These are phyloP conservation scores for Candida lessepsii DNA, from an alignment of 805 yeast species.

Conservation along the genomic window DNA sequence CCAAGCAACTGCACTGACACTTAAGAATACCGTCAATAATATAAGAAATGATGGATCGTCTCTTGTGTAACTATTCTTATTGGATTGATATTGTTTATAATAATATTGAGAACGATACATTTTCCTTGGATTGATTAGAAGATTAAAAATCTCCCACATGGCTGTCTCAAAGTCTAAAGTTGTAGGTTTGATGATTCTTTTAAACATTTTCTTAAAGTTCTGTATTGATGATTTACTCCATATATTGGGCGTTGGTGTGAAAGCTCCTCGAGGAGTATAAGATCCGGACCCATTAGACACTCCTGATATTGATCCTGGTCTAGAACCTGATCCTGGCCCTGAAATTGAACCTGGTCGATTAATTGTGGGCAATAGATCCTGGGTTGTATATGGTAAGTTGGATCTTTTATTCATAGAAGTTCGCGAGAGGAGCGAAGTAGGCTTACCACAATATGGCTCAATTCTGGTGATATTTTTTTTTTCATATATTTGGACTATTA, in stretches of 20 bases:
- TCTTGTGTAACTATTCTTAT: slow-evolving; percentile 64
- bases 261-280: background rate
- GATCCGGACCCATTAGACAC: slow-evolving; percentile 5
- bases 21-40: slow-evolving; percentile 62
- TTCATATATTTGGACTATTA: too few relatives aligned
- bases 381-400: slow-evolving; percentile 42
- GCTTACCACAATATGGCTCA: background rate
- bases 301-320: slow-evolving; percentile 23
- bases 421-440: slow-evolving; percentile 3
- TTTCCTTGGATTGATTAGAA: slow-evolving; percentile 72
- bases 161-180: slow-evolving; percentile 92
- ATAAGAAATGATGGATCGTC: slow-evolving; percentile 91
- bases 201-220: slow-evolving; percentile 30
- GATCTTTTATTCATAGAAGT: slow-evolving; percentile 34
- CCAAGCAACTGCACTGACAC: slow-evolving; percentile 84
- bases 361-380: slow-evolving; percentile 39
- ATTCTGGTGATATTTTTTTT: too few relatives aligned
- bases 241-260: slow-evolving; percentile 5
- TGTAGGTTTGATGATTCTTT: slow-evolving; percentile 58
- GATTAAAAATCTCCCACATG: slow-evolving; percentile 80
- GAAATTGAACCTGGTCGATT: slow-evolving; percentile 10
- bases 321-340: slow-evolving; percentile 7
- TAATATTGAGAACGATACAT: slow-evolving; percentile 76
- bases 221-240: slow-evolving; percentile 16
- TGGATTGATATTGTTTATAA: slow-evolving; percentile 53